Percentiles rank a stretch among this genome's conserved stretches.
These are phyloP conservation scores for Hypoxylon intermedium DNA, from an alignment of 495 filamentous ascomycete species.

Conservation along the genomic window DNA sequence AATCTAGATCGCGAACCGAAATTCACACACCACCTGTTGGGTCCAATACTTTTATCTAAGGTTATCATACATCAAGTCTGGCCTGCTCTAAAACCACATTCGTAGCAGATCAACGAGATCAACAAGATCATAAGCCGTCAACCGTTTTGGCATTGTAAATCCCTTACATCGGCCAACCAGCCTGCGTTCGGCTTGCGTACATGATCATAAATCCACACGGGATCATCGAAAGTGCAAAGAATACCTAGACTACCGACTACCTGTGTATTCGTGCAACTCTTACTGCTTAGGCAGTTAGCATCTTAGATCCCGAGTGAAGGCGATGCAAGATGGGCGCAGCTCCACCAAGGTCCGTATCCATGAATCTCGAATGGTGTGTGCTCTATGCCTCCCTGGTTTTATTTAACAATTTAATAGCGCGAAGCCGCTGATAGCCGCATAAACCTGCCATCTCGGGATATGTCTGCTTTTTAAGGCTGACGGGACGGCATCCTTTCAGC, in stretches of 20 bases:
- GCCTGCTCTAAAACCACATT: neutral
- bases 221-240: too few species aligned
- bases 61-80: constrained; percentile 10
- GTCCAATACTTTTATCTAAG: constrained; percentile 17
- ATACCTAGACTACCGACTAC: too few species aligned
- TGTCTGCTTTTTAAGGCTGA: neutral
- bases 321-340: too few species aligned
- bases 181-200: neutral
- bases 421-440: neutral
- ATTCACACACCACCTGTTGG: neutral
- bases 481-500: neutral
- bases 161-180: neutral
- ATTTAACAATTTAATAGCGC: neutral
- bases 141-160: too few species aligned
- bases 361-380: too few species aligned
- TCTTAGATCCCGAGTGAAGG: too few species aligned
- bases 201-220: too few species aligned
- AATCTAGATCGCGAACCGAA: constrained; percentile 1
- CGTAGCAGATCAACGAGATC: too few species aligned
- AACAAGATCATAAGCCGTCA: too few species aligned
- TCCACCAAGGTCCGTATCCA: too few species aligned
- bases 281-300: too few species aligned
- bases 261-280: too few species aligned
- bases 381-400: neutral
- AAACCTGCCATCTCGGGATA: constrained; percentile 9